These are phyloP conservation scores for Eucommia ulmoides DNA, from an alignment of 257 asterid genomes.

Conservation along the genomic window DNA sequence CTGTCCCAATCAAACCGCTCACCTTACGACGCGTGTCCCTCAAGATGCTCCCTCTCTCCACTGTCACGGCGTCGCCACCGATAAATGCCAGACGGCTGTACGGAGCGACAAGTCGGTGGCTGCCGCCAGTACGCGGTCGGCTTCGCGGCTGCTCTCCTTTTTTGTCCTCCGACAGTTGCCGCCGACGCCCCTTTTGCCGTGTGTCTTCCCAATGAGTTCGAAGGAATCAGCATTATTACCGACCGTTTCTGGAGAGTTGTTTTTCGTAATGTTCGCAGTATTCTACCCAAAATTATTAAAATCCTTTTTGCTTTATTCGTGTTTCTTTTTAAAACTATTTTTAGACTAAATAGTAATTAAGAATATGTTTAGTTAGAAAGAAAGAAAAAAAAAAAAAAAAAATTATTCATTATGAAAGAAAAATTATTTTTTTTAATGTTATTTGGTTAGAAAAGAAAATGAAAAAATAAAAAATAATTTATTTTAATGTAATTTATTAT, in stretches of 20 bases:
- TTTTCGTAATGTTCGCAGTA: neutral
- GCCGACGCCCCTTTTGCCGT: slow-evolving; percentile 14
- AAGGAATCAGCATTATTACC: no score
- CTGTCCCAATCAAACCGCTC: slow-evolving; percentile 13
- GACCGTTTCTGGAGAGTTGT: neutral
- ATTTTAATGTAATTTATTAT: no score
- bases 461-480: no score
- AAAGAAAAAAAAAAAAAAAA: no score
- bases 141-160: slow-evolving; percentile 17
- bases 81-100: slow-evolving; percentile 14
- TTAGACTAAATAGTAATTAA: neutral
- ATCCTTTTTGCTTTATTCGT: no score
- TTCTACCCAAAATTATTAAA: no score
- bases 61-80: slow-evolving; percentile 39
- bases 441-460: no score
- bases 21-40: slow-evolving; percentile 11
- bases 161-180: no score
- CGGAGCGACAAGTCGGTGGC: slow-evolving; percentile 73
- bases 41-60: slow-evolving; percentile 1
- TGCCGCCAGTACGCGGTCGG: slow-evolving; percentile 34
- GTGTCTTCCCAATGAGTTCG: neutral
- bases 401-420: no score
- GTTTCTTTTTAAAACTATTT: no score
- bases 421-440: no score
- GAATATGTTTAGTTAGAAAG: no score